Base-by-base conservation (phyloP, 352 stramenopile genomes). In the Globisporangium acanthophoron region DNA sequence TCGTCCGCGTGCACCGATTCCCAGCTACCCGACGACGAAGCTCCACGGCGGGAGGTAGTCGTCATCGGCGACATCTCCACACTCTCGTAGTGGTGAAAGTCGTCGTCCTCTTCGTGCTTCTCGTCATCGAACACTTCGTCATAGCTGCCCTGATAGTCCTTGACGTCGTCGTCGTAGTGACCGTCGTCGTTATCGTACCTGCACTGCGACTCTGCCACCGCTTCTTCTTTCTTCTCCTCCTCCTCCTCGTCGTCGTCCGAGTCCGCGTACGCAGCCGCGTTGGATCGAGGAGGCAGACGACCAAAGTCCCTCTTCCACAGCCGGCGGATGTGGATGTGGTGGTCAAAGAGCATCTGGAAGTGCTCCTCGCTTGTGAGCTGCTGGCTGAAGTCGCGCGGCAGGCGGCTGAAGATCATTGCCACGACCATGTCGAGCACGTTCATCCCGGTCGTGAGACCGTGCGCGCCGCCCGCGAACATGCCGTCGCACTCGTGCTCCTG, bases 401-500 rank as follows among this genome's bases (percentile, higher is more conserved):
- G 61, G n/a, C 85, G 85, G 5, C 76, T 73, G 58, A 94, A 94
- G 4, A 92, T 62, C 85, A 94, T 94, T 16, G 81, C 84, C 8
- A 94, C 70, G 37, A 94, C 74, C 83, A 93, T 94, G 56, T 94
- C 85, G 44, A 94, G 62, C 45, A 94, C 81, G 59, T 90, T 93
- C 78, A 87, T 86, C n/a, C 62, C 62, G 12, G 65, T 62, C 43
- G 61, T 64, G 15, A 70, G 59, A 1, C 58, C 58, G 5, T 49
- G 55, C 21, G 58, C 56, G 41, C 64, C 69, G 27, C 62, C 55
- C 9, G 18, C 43, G 67, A 81, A 80, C 16, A 76, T 73, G 12
- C 72, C 67, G 41, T 69, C 71, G 55, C 73, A 77, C 54, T 82
- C 76, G 58, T 65, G 60, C 53, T 78, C 71, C 21, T 74, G 61